phyloP scores from a whole-genome alignment of 345 rosid species.

The Citrus mangshanensis region DNA sequence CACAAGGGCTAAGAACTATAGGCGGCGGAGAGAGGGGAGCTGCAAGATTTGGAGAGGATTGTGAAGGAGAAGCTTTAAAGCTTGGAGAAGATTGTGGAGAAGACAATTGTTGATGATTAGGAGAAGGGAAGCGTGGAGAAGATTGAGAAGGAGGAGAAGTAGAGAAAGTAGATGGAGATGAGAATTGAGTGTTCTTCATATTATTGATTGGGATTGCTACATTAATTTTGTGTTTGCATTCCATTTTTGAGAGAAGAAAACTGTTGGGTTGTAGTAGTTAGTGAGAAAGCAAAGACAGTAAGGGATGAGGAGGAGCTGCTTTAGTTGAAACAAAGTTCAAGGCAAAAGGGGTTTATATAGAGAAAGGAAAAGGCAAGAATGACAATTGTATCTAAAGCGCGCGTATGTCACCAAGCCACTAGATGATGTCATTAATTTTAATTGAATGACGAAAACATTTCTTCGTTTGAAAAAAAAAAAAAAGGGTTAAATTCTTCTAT shows the following conservation, averaged over 20 bases:
- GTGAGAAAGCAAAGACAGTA: neutral
- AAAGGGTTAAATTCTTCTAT: no score
- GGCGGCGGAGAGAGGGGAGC: slow-evolving; percentile 14
- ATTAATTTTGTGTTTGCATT: slow-evolving; percentile 7
- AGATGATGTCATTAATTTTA: slow-evolving; percentile 1
- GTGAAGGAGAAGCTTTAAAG: neutral
- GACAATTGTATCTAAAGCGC: neutral
- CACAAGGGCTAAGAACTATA: slow-evolving; percentile 61
- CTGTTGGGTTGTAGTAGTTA: neutral
- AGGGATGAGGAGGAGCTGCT: slow-evolving; percentile 8
- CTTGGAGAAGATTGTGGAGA: neutral
- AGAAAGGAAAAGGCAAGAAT: neutral
- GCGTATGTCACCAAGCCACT: neutral
- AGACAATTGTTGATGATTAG: neutral
- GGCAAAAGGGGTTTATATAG: slow-evolving; percentile 19
- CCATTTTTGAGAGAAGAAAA: slow-evolving; percentile 18
- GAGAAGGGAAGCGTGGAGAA: neutral
- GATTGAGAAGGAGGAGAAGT: slow-evolving; percentile 14
- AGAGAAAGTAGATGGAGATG: slow-evolving; percentile 22
- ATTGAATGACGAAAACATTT: neutral
- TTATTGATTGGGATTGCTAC: neutral
- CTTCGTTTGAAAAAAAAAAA: neutral
- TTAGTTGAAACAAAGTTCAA: slow-evolving; percentile 13
- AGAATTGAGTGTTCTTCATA: slow-evolving; percentile 8
- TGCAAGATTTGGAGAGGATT: neutral